Conservation (phyloP, 306 rosid species). For the Dalbergia oliveri region DNA sequence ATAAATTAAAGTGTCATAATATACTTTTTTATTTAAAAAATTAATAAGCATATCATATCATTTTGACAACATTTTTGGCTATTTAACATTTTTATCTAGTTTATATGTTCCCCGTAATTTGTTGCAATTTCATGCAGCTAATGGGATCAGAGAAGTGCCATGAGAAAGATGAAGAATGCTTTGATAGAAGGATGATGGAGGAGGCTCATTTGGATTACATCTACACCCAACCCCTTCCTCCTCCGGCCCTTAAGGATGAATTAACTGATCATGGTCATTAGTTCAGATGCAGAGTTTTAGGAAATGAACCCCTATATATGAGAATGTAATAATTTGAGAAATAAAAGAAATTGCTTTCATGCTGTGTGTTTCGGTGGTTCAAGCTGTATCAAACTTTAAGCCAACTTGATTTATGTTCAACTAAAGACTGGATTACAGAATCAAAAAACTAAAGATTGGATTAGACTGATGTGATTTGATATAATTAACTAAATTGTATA, state of each 20-base stretch:
- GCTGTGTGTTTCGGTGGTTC: no score
- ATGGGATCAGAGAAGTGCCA: slow-evolving; percentile 60
- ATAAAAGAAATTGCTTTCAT: background rate
- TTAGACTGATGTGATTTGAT: no score
- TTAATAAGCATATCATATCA: no score
- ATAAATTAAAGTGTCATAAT: no score
- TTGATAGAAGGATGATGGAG: slow-evolving; percentile 66
- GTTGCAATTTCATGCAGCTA: slow-evolving; percentile 30
- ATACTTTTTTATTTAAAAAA: no score
- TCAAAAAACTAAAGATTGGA: no score
- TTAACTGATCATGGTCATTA: background rate
- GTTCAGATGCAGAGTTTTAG: slow-evolving; percentile 17
- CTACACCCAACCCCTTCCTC: slow-evolving; percentile 59
- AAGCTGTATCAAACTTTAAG: no score
- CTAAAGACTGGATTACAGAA: no score
- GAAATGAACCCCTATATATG: slow-evolving; percentile 4
- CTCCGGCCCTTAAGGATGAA: slow-evolving; percentile 47
- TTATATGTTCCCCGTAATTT: background rate
- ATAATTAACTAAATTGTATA: no score
- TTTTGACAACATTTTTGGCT: background rate
- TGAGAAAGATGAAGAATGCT: slow-evolving; percentile 58
- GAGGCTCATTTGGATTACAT: slow-evolving; percentile 92
- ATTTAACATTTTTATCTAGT: background rate
- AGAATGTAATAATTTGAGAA: slow-evolving; percentile 23
- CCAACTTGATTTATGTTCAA: no score